Evolutionary conservation across 2,329 filamentous ascomycete genomes (phyloP), one percentile per base, ranked within the genome.

Genomic region (Penicillium occitanis): DNA sequence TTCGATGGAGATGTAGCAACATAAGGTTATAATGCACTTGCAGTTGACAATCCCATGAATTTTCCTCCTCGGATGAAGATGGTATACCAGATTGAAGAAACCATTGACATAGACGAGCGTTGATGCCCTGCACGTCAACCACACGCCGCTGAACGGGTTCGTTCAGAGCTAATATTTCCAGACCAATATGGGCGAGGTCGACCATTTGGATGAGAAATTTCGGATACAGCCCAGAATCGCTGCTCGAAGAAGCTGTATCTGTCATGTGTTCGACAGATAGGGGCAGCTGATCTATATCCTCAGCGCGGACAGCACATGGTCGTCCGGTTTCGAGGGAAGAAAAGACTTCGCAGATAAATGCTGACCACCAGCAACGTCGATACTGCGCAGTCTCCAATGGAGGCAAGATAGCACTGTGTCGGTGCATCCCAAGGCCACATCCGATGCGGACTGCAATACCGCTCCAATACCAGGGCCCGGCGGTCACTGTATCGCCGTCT

Each of bases 391-490:
- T 19, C 42, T 57, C n/a, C 37, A 64, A 2, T 53, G 40, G 30
- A 42, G 53, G 11, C 22, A 57, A 57, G 30, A 37, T 37, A 44
- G 57, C 6, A 42, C 51, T 17, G 6, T 57, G 30, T 48, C 73
- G 70, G 48, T 76, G 73, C 61, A 72, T 64, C 5, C 72, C 74
- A 40, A 76, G 55, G 10, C 74, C 74, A 59, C 70, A 72, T 10
- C 68, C 73, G 40, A 73, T 73, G n/a, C 74, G 69, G 17, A 66
- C 60, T 1, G 74, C 74, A 40, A 71, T 67, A 28, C 73, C 74
- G 4, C 59, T 48, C 74, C 74, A 75, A 50, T 71, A 73, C 46
- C 69, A 75, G 0, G 67, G 65, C 40, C 74, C 73, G 25, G 65
- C 63, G 25, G 61, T 57, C 1, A 73, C 68, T 5, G 67, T 69